Evolutionary conservation across 208 protist genomes (phyloP).

Genomic region (Acanthamoeba divionensis): DNA sequence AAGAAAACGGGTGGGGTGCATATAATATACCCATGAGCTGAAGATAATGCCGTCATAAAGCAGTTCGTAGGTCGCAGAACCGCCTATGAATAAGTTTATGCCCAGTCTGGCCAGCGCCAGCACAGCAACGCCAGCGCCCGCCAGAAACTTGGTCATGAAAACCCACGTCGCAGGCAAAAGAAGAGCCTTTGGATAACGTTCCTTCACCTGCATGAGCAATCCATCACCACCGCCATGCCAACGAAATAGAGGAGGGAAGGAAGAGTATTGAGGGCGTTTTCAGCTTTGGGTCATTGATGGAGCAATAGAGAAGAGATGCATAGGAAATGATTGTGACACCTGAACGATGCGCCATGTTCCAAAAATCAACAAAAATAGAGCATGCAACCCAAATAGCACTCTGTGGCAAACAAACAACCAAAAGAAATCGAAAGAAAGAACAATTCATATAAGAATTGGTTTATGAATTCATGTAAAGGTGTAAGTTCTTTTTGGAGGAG

Average conservation of each 20-base stretch:
- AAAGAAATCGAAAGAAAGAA: neutral
- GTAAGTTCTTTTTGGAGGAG: neutral
- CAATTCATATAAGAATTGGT: neutral
- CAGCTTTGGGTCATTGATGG: neutral
- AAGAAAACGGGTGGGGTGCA: neutral
- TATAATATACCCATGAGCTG: neutral
- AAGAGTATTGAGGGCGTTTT: neutral
- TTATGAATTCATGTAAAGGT: neutral
- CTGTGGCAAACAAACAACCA: neutral
- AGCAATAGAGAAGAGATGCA: neutral
- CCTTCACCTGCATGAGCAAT: too few relatives aligned
- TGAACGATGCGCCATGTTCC: neutral
- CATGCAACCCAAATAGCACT: neutral
- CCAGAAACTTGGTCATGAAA: neutral
- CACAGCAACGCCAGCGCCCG: neutral
- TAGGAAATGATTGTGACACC: neutral
- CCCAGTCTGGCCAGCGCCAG: neutral
- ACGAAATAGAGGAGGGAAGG: neutral
- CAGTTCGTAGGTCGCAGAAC: neutral
- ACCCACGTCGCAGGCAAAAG: neutral
- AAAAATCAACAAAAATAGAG: neutral
- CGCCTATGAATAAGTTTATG: neutral
- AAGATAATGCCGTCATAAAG: conserved; percentile 18
- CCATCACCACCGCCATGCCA: too few relatives aligned
- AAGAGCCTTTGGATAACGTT: too few relatives aligned